Base-by-base conservation (phyloP, 306 rosid genomes). In the Fragaria vesca region DNA sequence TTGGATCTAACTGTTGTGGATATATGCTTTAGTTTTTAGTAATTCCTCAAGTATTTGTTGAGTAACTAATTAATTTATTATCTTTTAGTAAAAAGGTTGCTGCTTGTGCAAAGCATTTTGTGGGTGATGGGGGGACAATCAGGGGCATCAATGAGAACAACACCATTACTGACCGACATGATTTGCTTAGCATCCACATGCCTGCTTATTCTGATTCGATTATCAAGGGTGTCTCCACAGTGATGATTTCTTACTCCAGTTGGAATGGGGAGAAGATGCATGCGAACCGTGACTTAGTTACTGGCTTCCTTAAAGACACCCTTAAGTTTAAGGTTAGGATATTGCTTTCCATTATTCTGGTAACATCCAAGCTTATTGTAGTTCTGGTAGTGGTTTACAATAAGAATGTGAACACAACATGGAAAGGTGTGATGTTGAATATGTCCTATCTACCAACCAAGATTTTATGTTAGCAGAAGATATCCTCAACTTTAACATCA, bases 181-280 rank as follows among this genome's bases (percentile, higher is more conserved):
- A 90, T 62, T 80, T 95, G 85, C 86, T 91, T 50, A 85, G 97
- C 89, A 79, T 95, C 85, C 99, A 95, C 84, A 87, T 95, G 97
- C 96, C 99, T 73, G 99, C 90, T 17, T 93, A 93, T 88, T 84
- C 86, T 63, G 99, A 93, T 84, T 79, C 99, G 5, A 87, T 95
- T 76, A 72, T 89, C 78, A 93, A 89, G 86, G 99, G 99, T 21
- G 97, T 95, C 26, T 82, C 99, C 21, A 88, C 97, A 0, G 83
- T 93, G 71, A 95, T 95, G 99, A 86, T 85, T 80, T 95, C 97
- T 30, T 95, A 95, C 87, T 89, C 97, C 68, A 95, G 99, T 78
- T 95, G 97, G 99, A 95, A 95, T 43, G 97, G 99, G 26, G 83
- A 69, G 46, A 95, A 93, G 88, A 95, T 95, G 99, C 99, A 95